Conservation (phyloP, 2,329 filamentous ascomycete genomes). For the Dichotomopilus funicola region DNA sequence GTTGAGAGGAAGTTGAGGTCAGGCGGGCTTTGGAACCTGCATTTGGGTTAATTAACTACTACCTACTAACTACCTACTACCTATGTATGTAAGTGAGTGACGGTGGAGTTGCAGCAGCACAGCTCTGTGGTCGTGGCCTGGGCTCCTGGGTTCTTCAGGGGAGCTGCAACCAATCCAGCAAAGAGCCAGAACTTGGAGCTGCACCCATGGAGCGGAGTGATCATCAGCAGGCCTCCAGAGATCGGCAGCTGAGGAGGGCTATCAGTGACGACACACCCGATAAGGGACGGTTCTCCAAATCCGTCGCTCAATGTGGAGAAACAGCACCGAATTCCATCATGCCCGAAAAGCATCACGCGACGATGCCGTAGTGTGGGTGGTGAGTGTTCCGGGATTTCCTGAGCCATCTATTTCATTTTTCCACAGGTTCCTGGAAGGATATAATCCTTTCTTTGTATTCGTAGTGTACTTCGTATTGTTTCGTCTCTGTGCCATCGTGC, state of each 20-base stretch:
- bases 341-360: too few species aligned
- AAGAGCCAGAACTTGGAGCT: constrained; percentile 6
- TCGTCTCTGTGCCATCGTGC: too few species aligned
- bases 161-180: constrained; percentile 4
- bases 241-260: constrained; percentile 15
- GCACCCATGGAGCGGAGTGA: constrained; percentile 9
- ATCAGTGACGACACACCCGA: constrained; percentile 24
- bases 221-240: constrained; percentile 16
- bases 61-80: background rate
- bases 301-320: too few species aligned
- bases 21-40: background rate
- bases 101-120: background rate
- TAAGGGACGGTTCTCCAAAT: constrained; percentile 3
- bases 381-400: too few species aligned
- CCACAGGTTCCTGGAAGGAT: too few species aligned
- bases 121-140: background rate
- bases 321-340: background rate
- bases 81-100: background rate
- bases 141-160: background rate
- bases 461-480: too few species aligned
- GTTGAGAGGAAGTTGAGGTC: background rate
- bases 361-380: too few species aligned
- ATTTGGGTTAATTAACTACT: constrained; percentile 2
- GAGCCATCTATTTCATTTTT: too few species aligned
- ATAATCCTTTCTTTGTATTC: too few species aligned